phyloP scores from a whole-genome alignment of 2,329 filamentous ascomycete genomes.

The Leptographium wingfieldii region DNA sequence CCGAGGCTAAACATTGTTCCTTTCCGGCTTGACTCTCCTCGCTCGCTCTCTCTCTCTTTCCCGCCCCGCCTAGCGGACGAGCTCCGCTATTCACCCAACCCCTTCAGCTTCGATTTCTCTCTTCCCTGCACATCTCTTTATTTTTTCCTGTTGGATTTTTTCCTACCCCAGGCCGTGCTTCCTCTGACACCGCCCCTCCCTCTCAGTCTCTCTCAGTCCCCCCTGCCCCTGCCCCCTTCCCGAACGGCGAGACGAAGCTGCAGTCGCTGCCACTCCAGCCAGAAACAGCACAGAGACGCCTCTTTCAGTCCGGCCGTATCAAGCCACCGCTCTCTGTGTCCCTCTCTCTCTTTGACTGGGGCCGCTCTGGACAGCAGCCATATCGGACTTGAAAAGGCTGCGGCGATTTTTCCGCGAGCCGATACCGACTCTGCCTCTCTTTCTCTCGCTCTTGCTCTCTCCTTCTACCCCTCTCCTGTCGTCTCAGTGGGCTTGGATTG shows the following conservation, averaged over 20 bases:
- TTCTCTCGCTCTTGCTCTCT: background rate
- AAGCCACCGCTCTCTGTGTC: background rate
- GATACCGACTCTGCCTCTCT: background rate
- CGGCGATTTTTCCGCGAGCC: background rate
- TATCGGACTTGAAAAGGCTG: background rate
- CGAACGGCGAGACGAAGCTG: background rate
- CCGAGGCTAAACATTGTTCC: slow-evolving; percentile 2
- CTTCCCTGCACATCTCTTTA: background rate
- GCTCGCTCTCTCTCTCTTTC: background rate
- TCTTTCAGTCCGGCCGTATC: background rate
- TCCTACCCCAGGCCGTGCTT: background rate
- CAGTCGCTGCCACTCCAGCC: background rate
- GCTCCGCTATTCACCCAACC: slow-evolving; percentile 3
- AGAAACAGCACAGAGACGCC: background rate
- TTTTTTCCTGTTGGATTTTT: background rate
- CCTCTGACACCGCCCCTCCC: background rate
- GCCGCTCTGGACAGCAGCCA: background rate
- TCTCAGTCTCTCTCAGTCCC: background rate
- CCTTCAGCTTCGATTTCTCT: slow-evolving; percentile 4
- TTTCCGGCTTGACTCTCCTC: background rate
- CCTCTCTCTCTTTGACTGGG: background rate
- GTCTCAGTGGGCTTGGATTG: background rate
- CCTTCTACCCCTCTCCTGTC: background rate
- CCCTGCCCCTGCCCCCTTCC: background rate
- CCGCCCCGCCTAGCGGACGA: slow-evolving; percentile 1